Evolutionary conservation across 257 asterid genomes (phyloP), one percentile per base, ranked within the genome.

Genomic region (Verbena officinalis): DNA sequence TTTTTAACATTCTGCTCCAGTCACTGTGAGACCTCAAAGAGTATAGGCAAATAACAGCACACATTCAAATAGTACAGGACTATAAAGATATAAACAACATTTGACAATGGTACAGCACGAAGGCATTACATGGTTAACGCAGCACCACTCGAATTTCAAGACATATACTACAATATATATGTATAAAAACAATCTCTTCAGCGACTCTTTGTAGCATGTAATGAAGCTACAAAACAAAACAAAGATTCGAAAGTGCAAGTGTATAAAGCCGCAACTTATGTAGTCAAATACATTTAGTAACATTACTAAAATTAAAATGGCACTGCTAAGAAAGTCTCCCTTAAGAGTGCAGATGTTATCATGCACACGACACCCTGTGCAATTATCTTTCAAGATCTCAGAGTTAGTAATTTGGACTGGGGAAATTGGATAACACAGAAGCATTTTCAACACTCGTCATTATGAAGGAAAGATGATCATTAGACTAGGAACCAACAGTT

Each of bases 391-490:
- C 16, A 13, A 42, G 36, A 40, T 36, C 9, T 55, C 14, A 53
- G 14, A 30, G 21, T 9, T 27, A 52, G 48, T 13, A 44, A 27
- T 20, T 58, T 19, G 62, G 59, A 48, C n/a, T 11, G 34, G 13
- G 31, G 22, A 22, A 57, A 61, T 9, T 20, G 23, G 48, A 53
- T 12, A 50, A 46, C 53, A 30, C 20, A 45, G 36, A 50, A 31
- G 56, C 5, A 22, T 64, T 44, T 30, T 8, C 68, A 66, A 65
- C 31, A 48, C 15, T 51, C 16, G 30, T 12, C 20, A 4, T 9
- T 45, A 46, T 51, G 15, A 68, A 66, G 58, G 31, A 27, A 68
- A 11, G 27, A 44, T 21, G 13, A 55, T 54, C 52, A 23, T n/a
- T 33, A 20, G 33, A 20, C 45, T 53, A 48, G 59, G 24, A 43